Base-by-base conservation (phyloP, 176 grass and related monocot species). In the Urochloa ruziziensis region DNA sequence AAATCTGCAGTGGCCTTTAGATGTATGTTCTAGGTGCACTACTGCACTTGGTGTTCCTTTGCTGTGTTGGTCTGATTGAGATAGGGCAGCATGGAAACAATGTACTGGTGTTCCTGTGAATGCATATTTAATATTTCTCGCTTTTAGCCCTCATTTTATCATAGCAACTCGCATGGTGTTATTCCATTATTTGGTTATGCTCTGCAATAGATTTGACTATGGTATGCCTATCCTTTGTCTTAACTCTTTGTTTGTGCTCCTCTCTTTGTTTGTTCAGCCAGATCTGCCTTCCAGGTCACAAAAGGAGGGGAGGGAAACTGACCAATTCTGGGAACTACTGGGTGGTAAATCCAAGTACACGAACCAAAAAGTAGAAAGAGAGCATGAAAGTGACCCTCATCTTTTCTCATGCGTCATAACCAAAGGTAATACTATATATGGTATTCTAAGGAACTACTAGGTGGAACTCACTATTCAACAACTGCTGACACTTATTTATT, bases 241-340 rank as follows among this genome's bases (percentile, higher is more conserved):
- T 80, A 62, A 5, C 18, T 74, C 28, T 79, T 62, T 53, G 11
- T 82, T 60, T 68, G 36, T 75, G 29, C 21, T 39, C 61, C 28
- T 18, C 49, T 69, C 70, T 82, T 73, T 88, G 24, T 42, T 74
- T 87, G 76, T 85, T 30, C 84, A 99, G 96, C 89, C 96, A 81
- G 87, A 99, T 82, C 39, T 89, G 24, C 93, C 92, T 49, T 86
- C 93, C 18, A 96, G 92, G 66, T 81, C 91, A 52, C 96, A 89
- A 71, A 99, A 92, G 59, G 96, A 99, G 74, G 96, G 93, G 42
- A 84, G 85, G 91, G 96, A 99, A 87, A 92, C 87, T 0, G 93
- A 99, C 64, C 91, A 94, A 62, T 99, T 99, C 59, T 99, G 96
- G 96, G 85, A 83, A 81, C 48, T 99, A 42, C 79, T 99, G 44